These are phyloP conservation scores for Lichina pygmaea DNA, from an alignment of 495 filamentous ascomycete genomes.

Conservation along the genomic window DNA sequence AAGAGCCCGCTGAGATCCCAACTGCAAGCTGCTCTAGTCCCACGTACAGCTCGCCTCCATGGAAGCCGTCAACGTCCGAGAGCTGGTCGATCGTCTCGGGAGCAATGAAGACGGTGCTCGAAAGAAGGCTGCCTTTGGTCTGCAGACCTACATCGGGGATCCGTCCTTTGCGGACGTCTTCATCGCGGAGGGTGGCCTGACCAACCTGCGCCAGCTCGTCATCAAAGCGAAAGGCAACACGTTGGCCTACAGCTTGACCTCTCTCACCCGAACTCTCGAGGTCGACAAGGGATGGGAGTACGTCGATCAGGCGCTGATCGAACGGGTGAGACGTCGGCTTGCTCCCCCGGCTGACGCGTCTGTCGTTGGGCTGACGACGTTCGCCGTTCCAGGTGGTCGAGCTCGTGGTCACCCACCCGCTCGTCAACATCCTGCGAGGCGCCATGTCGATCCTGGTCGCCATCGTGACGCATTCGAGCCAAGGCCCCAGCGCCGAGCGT, in stretches of 20 bases:
- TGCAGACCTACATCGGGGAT: slow-evolving; percentile 81
- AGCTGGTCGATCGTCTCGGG: slow-evolving; percentile 40
- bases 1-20: too few relatives aligned
- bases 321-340: slow-evolving; percentile 23
- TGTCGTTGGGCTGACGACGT: neutral
- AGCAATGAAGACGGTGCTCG: slow-evolving; percentile 73
- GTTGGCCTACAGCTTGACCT: slow-evolving; percentile 77
- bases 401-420: slow-evolving; percentile 77
- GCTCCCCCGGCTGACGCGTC: neutral
- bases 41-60: too few relatives aligned
- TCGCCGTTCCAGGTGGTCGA: slow-evolving; percentile 40
- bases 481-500: slow-evolving; percentile 13
- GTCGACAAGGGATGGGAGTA: slow-evolving; percentile 94
- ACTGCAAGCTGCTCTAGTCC: too few relatives aligned
- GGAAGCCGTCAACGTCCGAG: slow-evolving; percentile 22
- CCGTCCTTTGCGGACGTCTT: slow-evolving; percentile 93
- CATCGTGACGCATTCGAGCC: slow-evolving; percentile 61
- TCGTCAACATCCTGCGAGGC: slow-evolving; percentile 90
- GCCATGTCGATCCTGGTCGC: slow-evolving; percentile 91
- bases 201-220: slow-evolving; percentile 52
- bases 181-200: slow-evolving; percentile 64
- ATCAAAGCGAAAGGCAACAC: slow-evolving; percentile 78
- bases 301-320: slow-evolving; percentile 37
- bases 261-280: slow-evolving; percentile 61
- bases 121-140: slow-evolving; percentile 97